Percentiles rank a stretch among this genome's conserved stretches.
phyloP scores from a whole-genome alignment of 108 stramenopile species.

The Nitzschia inconspicua region DNA sequence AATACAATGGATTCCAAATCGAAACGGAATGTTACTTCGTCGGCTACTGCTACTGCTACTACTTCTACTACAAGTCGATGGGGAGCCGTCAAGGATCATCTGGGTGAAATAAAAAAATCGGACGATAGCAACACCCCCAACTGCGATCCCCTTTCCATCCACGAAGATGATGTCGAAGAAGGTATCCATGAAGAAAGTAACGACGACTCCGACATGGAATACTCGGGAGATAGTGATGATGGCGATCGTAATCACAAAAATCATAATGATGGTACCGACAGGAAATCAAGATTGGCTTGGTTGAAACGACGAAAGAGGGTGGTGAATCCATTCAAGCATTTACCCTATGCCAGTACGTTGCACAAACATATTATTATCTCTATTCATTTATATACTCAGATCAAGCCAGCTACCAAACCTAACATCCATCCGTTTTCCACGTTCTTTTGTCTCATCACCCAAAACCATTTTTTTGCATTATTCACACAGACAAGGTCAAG shows the following conservation, averaged over 20 bases:
- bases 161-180: conserved; percentile 1
- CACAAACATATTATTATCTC: too few relatives aligned
- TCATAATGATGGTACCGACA: background rate
- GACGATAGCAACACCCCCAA: conserved; percentile 8
- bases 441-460: too few relatives aligned
- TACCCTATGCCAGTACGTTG: too few relatives aligned
- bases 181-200: background rate
- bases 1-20: too few relatives aligned
- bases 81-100: background rate
- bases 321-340: background rate
- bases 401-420: too few relatives aligned
- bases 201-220: background rate
- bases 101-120: background rate
- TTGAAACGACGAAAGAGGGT: background rate
- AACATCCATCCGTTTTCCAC: too few relatives aligned
- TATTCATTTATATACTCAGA: too few relatives aligned
- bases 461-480: too few relatives aligned
- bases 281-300: background rate
- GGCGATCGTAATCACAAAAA: background rate
- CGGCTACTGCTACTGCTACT: too few relatives aligned
- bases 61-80: too few relatives aligned
- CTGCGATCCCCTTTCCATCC: background rate
- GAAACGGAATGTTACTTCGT: too few relatives aligned
- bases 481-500: conserved; percentile 4
- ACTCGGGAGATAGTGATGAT: background rate